phyloP scores from a whole-genome alignment of 805 yeast genomes.

The Zygosaccharomyces bisporus region DNA sequence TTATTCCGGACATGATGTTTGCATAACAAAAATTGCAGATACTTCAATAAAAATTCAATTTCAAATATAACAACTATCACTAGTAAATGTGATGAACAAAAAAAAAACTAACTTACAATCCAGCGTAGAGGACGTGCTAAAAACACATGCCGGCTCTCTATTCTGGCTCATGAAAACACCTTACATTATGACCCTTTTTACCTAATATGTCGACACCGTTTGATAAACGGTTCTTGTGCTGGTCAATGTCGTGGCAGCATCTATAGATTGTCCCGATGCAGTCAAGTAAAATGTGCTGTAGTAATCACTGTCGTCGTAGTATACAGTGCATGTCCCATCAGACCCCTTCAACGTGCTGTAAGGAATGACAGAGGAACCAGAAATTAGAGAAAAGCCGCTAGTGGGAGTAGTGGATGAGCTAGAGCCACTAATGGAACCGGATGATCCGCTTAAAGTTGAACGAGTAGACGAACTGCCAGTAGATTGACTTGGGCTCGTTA shows the following conservation, averaged over 20 bases:
- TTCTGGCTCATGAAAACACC: conserved; percentile 1
- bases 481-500: conserved; percentile 3
- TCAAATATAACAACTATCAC: not conserved
- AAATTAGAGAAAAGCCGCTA: conserved; percentile 13
- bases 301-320: conserved; percentile 28
- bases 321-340: conserved; percentile 28
- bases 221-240: conserved; percentile 28
- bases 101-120: conserved; percentile 1
- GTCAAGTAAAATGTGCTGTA: conserved; percentile 34
- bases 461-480: not conserved
- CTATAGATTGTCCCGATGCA: conserved; percentile 29
- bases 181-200: not conserved
- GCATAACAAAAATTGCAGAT: not conserved
- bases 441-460: not conserved
- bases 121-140: not conserved
- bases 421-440: conserved; percentile 3
- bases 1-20: conserved; percentile 9
- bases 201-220: conserved; percentile 18
- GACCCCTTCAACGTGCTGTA: conserved; percentile 17
- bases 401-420: conserved; percentile 4
- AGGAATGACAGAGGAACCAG: conserved; percentile 12
- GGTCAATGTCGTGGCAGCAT: conserved; percentile 36
- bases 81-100: not conserved
- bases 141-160: not conserved
- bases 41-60: not conserved